Evolutionary conservation across 371 early-diverging fungal genomes (phyloP).

Genomic region (Mucor saturninus): DNA sequence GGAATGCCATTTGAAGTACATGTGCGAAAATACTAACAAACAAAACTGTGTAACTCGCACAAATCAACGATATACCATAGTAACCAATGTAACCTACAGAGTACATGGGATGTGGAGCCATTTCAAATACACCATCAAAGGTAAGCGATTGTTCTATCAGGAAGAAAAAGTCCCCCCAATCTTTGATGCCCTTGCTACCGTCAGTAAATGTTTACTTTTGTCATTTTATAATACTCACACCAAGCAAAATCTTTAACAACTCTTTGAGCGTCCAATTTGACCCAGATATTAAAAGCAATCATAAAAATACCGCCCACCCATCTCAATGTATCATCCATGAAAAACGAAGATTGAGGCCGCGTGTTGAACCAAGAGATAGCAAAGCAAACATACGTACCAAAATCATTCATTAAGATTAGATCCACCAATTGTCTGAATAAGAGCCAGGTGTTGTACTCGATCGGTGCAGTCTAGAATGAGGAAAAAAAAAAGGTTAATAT

Average conservation of each 20-base stretch:
- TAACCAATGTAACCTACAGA: constrained; percentile 92
- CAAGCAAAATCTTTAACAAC: constrained; percentile 94
- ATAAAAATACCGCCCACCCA: constrained; percentile 75
- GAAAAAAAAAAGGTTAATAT: background rate
- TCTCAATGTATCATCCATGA: constrained; percentile 59
- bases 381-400: constrained; percentile 78
- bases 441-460: constrained; percentile 92
- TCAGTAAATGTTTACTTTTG: background rate
- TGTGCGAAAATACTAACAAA: constrained; percentile 85
- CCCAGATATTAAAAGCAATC: constrained; percentile 87
- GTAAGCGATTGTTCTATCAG: constrained; percentile 77
- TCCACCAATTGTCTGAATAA: constrained; percentile 88
- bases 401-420: constrained; percentile 86
- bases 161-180: constrained; percentile 97
- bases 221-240: constrained; percentile 42
- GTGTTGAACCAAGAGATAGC: constrained; percentile 67
- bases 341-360: constrained; percentile 35
- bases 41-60: constrained; percentile 80
- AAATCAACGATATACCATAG: constrained; percentile 87
- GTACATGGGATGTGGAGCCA: constrained; percentile 96
- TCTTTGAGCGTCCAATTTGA: constrained; percentile 87
- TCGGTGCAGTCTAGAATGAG: constrained; percentile 29
- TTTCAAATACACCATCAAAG: constrained; percentile 90
- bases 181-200: background rate
- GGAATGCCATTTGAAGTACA: constrained; percentile 80